These are phyloP conservation scores for Nemophila menziesii DNA, from an alignment of 257 asterid genomes.

Conservation along the genomic window DNA sequence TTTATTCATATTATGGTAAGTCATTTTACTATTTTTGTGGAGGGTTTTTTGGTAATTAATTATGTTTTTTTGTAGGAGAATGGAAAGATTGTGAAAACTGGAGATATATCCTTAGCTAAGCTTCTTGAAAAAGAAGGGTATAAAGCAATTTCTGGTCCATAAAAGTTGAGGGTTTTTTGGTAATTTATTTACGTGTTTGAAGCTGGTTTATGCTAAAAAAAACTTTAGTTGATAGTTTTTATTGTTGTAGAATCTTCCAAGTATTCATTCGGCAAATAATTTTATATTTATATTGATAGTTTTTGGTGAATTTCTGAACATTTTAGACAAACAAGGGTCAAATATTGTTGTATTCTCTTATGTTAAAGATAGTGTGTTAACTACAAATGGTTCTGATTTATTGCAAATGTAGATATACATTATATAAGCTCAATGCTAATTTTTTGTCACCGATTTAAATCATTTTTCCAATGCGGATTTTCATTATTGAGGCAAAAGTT, in stretches of 20 bases:
- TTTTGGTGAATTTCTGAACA: not conserved
- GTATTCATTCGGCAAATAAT: not conserved
- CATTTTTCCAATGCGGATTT: too few relatives aligned
- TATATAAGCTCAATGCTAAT: too few relatives aligned
- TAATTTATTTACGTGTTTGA: too few relatives aligned
- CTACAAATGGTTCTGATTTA: too few relatives aligned
- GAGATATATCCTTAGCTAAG: constrained; percentile 70
- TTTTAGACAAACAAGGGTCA: too few relatives aligned
- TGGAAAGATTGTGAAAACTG: constrained; percentile 79
- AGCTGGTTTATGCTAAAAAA: not conserved
- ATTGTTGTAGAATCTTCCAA: not conserved
- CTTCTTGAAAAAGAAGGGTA: constrained; percentile 26
- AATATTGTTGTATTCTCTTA: too few relatives aligned
- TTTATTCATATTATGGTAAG: constrained; percentile 90
- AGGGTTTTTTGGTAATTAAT: not conserved
- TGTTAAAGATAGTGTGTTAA: too few relatives aligned
- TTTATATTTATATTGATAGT: not conserved
- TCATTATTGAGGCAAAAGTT: too few relatives aligned
- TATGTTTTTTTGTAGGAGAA: constrained; percentile 41
- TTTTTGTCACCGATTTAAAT: too few relatives aligned
- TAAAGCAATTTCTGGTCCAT: constrained; percentile 47
- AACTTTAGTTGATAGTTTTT: not conserved
- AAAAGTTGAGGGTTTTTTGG: too few relatives aligned
- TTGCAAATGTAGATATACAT: too few relatives aligned
- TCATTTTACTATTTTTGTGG: not conserved